phyloP scores from a whole-genome alignment of 345 rosid species.

The Aethionema arabicum region DNA sequence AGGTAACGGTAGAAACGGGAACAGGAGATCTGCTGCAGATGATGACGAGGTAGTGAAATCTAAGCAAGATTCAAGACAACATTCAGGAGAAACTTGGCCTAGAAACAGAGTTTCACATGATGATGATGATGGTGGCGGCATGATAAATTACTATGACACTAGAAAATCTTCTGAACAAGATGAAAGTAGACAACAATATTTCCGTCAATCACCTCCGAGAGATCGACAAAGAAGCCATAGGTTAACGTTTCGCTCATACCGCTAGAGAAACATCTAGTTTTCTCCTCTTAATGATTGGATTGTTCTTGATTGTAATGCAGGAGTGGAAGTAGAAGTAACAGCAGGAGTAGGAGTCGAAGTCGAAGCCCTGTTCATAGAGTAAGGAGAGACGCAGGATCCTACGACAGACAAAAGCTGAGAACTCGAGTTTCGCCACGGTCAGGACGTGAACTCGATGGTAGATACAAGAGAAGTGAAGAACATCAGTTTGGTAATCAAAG shows the following conservation, averaged over 20 bases:
- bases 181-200: constrained; percentile 64
- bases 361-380: constrained; percentile 64
- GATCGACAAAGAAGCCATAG: constrained; percentile 57
- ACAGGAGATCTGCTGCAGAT: constrained; percentile 49
- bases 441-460: constrained; percentile 70
- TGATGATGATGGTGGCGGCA: constrained; percentile 42
- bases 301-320: neutral
- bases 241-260: constrained; percentile 33
- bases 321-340: constrained; percentile 49
- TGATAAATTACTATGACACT: constrained; percentile 51
- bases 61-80: constrained; percentile 42
- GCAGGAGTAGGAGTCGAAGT: constrained; percentile 63
- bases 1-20: constrained; percentile 43
- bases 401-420: constrained; percentile 62
- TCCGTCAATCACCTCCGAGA: constrained; percentile 55
- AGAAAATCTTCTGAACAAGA: constrained; percentile 81
- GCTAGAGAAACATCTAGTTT: too few species aligned
- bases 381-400: constrained; percentile 60
- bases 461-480: constrained; percentile 71
- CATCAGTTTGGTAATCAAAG: constrained; percentile 35
- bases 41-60: constrained; percentile 39
- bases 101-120: constrained; percentile 57
- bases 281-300: constrained; percentile 1
- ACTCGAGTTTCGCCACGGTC: constrained; percentile 47
- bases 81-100: constrained; percentile 50